Percentiles rank a stretch among this genome's conserved stretches.
Conservation (phyloP, 768 basidiomycete species). For the Cystobasidium ongulense region DNA sequence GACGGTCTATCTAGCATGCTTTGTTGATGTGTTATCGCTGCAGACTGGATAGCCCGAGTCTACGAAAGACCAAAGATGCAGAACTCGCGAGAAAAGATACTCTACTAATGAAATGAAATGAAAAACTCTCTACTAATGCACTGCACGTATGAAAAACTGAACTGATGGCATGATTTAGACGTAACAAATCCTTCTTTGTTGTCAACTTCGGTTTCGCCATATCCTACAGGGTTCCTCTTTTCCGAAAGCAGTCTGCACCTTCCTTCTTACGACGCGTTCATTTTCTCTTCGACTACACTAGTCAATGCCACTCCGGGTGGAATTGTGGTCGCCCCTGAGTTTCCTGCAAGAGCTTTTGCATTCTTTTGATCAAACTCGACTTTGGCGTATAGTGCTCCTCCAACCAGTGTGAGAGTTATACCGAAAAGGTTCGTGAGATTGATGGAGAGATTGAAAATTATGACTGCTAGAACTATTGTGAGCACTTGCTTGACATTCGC, state of each 20-base stretch:
- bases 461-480: constrained; percentile 50
- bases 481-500: constrained; percentile 41
- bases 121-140: too few relatives aligned
- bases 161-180: too few relatives aligned
- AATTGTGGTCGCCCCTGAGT: not conserved
- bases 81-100: too few relatives aligned
- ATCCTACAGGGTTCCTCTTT: not conserved
- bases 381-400: constrained; percentile 44
- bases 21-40: too few relatives aligned
- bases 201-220: too few relatives aligned
- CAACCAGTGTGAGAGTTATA: constrained; percentile 70
- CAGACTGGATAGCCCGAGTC: too few relatives aligned
- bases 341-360: not conserved
- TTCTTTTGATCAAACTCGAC: constrained; percentile 32
- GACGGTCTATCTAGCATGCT: not conserved
- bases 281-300: constrained; percentile 11
- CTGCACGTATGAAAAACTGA: too few relatives aligned
- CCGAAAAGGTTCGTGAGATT: constrained; percentile 71
- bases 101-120: too few relatives aligned
- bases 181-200: too few relatives aligned
- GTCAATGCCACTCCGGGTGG: not conserved
- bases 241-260: not conserved
- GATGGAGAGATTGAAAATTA: constrained; percentile 74
- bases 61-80: too few relatives aligned
- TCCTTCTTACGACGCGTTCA: not conserved